phyloP scores from a whole-genome alignment of 2,329 filamentous ascomycete species.

The Emydomyces testavorans region DNA sequence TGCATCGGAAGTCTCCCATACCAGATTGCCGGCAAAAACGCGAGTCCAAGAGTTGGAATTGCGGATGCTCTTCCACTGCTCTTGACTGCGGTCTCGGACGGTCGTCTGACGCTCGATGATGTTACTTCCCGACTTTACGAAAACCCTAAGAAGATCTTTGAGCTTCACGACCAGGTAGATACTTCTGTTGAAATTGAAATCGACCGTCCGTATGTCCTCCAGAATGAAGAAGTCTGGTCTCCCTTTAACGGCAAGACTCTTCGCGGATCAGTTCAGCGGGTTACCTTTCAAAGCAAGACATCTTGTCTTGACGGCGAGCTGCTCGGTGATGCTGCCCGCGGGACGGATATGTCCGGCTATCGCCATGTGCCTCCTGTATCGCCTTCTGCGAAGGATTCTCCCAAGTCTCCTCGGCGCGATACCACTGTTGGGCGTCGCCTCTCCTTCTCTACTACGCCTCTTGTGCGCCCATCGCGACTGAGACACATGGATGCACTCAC shows the following conservation, averaged over 20 bases:
- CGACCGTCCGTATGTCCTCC: conserved; percentile 55
- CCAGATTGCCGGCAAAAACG: conserved; percentile 52
- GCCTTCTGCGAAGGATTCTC: conserved; percentile 39
- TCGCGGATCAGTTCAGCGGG: conserved; percentile 59
- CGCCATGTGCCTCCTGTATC: conserved; percentile 28
- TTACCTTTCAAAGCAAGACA: conserved; percentile 63
- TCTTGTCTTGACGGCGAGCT: conserved; percentile 63
- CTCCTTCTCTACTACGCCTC: conserved; percentile 30
- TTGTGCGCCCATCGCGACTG: conserved; percentile 25
- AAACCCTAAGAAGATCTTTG: conserved; percentile 70
- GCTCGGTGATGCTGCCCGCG: conserved; percentile 45
- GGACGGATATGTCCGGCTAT: conserved; percentile 67
- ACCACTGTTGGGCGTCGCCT: conserved; percentile 29
- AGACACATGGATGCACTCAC: conserved; percentile 20
- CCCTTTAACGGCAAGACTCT: conserved; percentile 59
- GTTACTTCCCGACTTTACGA: conserved; percentile 60
- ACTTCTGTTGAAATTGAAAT: conserved; percentile 64
- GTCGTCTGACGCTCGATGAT: conserved; percentile 61
- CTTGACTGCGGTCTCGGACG: conserved; percentile 63
- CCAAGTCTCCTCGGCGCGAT: conserved; percentile 30
- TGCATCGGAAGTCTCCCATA: conserved; percentile 68
- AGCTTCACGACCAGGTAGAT: conserved; percentile 67
- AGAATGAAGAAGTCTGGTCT: conserved; percentile 48
- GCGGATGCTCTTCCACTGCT: conserved; percentile 62
- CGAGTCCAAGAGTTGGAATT: conserved; percentile 55